These are phyloP conservation scores for Lentinus brumalis DNA, from an alignment of 768 basidiomycete genomes.

Conservation along the genomic window DNA sequence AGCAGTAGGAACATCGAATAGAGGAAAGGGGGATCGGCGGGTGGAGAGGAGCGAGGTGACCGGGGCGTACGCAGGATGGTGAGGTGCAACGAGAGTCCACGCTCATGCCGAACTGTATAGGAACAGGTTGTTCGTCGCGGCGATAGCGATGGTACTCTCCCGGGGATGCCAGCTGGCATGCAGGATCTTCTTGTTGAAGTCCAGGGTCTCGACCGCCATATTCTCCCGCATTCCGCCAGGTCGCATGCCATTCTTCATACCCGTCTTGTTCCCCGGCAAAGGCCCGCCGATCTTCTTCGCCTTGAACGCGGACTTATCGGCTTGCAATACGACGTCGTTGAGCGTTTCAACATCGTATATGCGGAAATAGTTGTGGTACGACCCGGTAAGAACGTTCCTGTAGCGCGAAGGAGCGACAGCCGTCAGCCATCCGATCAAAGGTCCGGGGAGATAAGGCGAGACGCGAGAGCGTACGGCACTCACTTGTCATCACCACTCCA, in stretches of 20 bases:
- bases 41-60: neutral
- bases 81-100: neutral
- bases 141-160: conserved; percentile 98
- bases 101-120: conserved; percentile 67
- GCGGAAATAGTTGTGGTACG: conserved; percentile 99
- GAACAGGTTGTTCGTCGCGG: conserved; percentile 96
- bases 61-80: neutral
- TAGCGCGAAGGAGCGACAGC: neutral
- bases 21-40: neutral
- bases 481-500: conserved; percentile 96
- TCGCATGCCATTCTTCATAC: conserved; percentile 76
- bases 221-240: conserved; percentile 77
- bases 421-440: neutral
- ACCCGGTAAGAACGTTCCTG: conserved; percentile 97
- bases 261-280: conserved; percentile 66
- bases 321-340: conserved; percentile 92
- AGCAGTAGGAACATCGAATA: neutral
- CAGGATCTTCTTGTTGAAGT: conserved; percentile 97
- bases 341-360: conserved; percentile 91
- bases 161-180: conserved; percentile 97
- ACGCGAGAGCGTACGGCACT: conserved; percentile 34
- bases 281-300: conserved; percentile 97
- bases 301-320: conserved; percentile 99
- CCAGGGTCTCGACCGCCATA: conserved; percentile 83
- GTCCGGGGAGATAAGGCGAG: neutral